These are phyloP conservation scores for Pleurotus giganteus DNA, from an alignment of 768 basidiomycete genomes.

Conservation along the genomic window DNA sequence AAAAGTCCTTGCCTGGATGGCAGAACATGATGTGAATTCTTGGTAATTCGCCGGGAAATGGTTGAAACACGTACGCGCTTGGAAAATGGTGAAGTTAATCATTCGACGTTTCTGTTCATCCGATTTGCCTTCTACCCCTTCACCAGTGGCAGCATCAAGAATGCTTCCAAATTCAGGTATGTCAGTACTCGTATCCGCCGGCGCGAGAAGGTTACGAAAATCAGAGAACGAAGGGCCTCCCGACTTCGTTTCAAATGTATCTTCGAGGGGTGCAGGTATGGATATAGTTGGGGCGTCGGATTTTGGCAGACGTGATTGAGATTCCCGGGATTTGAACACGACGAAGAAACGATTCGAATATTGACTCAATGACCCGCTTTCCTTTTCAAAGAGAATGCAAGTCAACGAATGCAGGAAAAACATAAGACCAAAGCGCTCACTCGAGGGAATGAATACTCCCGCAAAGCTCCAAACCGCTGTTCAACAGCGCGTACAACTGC, in stretches of 20 bases:
- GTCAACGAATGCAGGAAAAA: not conserved
- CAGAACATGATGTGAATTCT: not conserved
- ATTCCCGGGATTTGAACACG: conserved; percentile 43
- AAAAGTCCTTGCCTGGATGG: not conserved
- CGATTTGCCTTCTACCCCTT: conserved; percentile 22
- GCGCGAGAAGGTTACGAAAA: not conserved
- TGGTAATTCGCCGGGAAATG: not conserved
- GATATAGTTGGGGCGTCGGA: conserved; percentile 21
- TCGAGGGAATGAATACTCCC: conserved; percentile 39
- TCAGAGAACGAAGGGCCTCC: conserved; percentile 4
- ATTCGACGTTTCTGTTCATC: not conserved
- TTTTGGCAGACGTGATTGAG: conserved; percentile 33
- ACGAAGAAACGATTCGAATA: conserved; percentile 44
- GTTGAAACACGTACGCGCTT: conserved; percentile 8
- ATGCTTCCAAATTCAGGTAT: conserved; percentile 4
- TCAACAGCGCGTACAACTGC: conserved; percentile 56
- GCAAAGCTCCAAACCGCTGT: conserved; percentile 47
- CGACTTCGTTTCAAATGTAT: not conserved
- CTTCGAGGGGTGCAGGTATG: conserved; percentile 22
- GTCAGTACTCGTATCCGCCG: not conserved
- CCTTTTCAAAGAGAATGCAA: conserved; percentile 28
- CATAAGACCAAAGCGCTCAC: conserved; percentile 26
- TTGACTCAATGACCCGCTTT: conserved; percentile 39
- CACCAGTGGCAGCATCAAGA: conserved; percentile 15
- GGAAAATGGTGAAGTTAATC: conserved; percentile 10